Evolutionary conservation across 306 rosid genomes (phyloP).

Genomic region (peach (Prunus persica)): Prunus_persica_NCBIv2 NC_034015.1:14002501-14003000

Average conservation of each 20-base stretch:
- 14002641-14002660: constrained; percentile 74
- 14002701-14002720: not conserved
- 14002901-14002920: not conserved
- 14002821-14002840: constrained; percentile 29
- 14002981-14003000: not conserved
- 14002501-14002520: not conserved
- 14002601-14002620: constrained; percentile 85
- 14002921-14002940: not conserved
- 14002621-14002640: constrained; percentile 84
- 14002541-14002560: not conserved
- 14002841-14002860: constrained; percentile 28
- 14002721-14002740: not conserved
- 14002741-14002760: not conserved
- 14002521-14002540: too few species aligned
- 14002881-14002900: constrained; percentile 29
- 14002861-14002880: constrained; percentile 47
- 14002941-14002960: constrained; percentile 10
- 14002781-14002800: constrained; percentile 9
- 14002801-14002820: constrained; percentile 19
- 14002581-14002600: constrained; percentile 91
- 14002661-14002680: constrained; percentile 25
- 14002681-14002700: not conserved
- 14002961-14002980: not conserved
- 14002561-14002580: constrained; percentile 57
- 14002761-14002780: constrained; percentile 11